A percentile compares a stretch with the other conserved stretches of the same genome.
Conservation (phyloP, 2,329 filamentous ascomycete species). For the Phialophora chinensis region DNA sequence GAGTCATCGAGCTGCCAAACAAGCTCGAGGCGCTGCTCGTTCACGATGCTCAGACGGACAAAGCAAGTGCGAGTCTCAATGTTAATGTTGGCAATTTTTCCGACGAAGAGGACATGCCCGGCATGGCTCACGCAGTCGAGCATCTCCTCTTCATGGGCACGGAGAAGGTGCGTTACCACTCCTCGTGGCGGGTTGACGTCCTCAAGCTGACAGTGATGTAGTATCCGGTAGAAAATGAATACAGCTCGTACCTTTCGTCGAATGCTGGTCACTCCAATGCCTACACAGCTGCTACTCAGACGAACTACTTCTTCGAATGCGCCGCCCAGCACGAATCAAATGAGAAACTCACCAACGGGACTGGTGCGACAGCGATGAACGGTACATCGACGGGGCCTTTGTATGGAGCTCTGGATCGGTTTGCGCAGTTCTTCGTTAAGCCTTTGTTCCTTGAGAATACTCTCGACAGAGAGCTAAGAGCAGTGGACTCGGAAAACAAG, state of each 20-base stretch:
- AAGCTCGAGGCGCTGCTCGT: constrained; percentile 89
- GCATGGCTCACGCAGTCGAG: constrained; percentile 95
- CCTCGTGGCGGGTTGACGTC: background rate
- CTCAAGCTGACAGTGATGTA: constrained; percentile 43
- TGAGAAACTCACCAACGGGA: constrained; percentile 27
- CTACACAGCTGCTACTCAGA: constrained; percentile 90
- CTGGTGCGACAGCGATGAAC: constrained; percentile 26
- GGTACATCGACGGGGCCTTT: constrained; percentile 57
- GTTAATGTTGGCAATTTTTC: constrained; percentile 97
- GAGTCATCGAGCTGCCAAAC: constrained; percentile 84
- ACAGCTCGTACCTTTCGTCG: constrained; percentile 87
- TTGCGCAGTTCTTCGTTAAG: constrained; percentile 91
- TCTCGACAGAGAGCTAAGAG: constrained; percentile 82
- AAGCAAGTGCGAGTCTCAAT: constrained; percentile 92
- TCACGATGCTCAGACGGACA: constrained; percentile 93
- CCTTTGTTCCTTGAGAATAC: constrained; percentile 85
- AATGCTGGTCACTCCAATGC: constrained; percentile 94
- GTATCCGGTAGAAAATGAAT: constrained; percentile 94
- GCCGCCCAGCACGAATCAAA: constrained; percentile 70
- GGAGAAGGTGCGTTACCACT: constrained; percentile 68
- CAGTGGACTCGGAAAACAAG: constrained; percentile 96
- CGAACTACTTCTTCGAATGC: constrained; percentile 97
- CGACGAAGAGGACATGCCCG: constrained; percentile 86
- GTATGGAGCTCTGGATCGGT: constrained; percentile 83
- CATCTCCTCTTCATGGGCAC: constrained; percentile 99